Evolutionary conservation across 768 basidiomycete species (phyloP).

Genomic region (Suillus decipiens): DNA sequence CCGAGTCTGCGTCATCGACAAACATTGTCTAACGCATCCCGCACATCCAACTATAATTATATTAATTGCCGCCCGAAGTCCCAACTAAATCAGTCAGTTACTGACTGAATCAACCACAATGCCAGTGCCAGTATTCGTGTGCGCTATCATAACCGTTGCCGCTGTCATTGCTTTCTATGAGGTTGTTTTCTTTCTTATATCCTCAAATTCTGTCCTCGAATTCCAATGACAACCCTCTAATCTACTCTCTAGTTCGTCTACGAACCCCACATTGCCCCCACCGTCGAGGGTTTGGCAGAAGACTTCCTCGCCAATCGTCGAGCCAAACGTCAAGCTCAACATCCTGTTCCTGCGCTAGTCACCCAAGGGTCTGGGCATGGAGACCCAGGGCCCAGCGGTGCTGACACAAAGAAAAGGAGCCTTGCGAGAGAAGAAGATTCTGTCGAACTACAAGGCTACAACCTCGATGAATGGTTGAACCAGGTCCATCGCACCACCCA

Average conservation of each 20-base stretch:
- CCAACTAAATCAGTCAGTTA: not conserved
- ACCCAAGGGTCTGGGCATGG: conserved; percentile 18
- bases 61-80: not conserved
- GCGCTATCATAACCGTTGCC: conserved; percentile 52
- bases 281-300: conserved; percentile 48
- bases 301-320: conserved; percentile 33
- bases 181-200: conserved; percentile 36
- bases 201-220: not conserved
- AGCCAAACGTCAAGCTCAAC: conserved; percentile 26
- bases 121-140: conserved; percentile 42
- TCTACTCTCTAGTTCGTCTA: conserved; percentile 54
- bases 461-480: conserved; percentile 55
- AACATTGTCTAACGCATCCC: not conserved
- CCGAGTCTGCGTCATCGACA: not conserved
- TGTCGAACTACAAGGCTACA: conserved; percentile 57
- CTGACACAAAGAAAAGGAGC: conserved; percentile 19
- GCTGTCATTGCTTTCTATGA: conserved; percentile 59
- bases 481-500: conserved; percentile 34
- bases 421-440: conserved; percentile 23
- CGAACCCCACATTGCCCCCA: conserved; percentile 68
- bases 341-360: conserved; percentile 23
- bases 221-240: not conserved
- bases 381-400: conserved; percentile 10
- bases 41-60: not conserved
- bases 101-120: conserved; percentile 13